A percentile compares a stretch with the other conserved stretches of the same genome.
These are phyloP conservation scores for Calonectria pseudoreteaudii DNA, from an alignment of 2,329 filamentous ascomycete genomes.

Conservation along the genomic window DNA sequence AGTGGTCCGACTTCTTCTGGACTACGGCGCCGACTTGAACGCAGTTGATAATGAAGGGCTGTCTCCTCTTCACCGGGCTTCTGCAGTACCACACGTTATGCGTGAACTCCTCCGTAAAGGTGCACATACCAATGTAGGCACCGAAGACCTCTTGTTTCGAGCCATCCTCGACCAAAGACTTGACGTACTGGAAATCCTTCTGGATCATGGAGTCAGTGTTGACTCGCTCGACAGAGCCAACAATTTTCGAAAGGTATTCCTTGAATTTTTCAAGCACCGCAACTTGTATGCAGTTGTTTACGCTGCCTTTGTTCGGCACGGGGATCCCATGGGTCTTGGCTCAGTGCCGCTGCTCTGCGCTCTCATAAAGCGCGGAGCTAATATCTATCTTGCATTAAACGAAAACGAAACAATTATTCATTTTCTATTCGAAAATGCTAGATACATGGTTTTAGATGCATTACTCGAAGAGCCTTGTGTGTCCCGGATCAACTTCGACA, in stretches of 20 bases:
- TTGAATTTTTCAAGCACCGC: not conserved
- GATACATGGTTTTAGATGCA: not conserved
- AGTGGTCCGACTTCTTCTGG: conserved; percentile 29
- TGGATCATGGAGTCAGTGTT: conserved; percentile 25
- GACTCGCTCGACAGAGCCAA: conserved; percentile 17
- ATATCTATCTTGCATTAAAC: conserved; percentile 34
- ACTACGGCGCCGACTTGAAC: conserved; percentile 32
- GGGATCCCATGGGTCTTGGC: not conserved
- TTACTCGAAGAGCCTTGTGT: conserved; percentile 31
- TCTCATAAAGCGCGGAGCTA: conserved; percentile 26
- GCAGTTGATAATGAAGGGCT: conserved; percentile 5
- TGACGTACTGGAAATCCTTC: conserved; percentile 20
- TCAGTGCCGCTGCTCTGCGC: conserved; percentile 14
- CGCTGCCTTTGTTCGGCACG: not conserved
- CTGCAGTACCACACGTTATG: conserved; percentile 6
- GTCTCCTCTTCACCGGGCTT: conserved; percentile 27
- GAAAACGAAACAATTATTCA: conserved; percentile 32
- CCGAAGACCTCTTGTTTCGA: conserved; percentile 23
- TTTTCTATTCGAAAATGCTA: conserved; percentile 27
- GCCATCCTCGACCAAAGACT: conserved; percentile 26
- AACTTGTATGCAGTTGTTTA: conserved; percentile 26
- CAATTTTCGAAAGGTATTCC: not conserved
- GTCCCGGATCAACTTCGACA: conserved; percentile 33
- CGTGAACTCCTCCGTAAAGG: conserved; percentile 26
- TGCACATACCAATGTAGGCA: conserved; percentile 8